phyloP scores from a whole-genome alignment of 352 stramenopile genomes.

The Saprolegnia parasitica region DNA sequence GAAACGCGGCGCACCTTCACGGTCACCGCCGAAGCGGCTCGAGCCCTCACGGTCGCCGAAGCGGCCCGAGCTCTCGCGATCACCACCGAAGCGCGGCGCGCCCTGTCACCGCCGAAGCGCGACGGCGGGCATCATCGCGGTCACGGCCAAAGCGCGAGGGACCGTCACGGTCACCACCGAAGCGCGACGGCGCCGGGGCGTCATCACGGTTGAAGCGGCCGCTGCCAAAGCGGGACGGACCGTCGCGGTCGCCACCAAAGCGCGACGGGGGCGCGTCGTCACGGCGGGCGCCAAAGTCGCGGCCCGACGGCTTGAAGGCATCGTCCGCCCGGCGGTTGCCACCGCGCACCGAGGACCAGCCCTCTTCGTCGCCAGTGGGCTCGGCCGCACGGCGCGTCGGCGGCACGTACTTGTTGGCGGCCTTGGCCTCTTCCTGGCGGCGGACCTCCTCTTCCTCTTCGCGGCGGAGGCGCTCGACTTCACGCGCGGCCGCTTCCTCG shows the following conservation, averaged over 20 bases:
- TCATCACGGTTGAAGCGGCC: slow-evolving; percentile 3
- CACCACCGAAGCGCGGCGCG: slow-evolving; percentile 20
- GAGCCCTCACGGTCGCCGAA: slow-evolving; percentile 28
- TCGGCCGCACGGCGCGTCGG: background rate
- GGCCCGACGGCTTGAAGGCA: slow-evolving; percentile 32
- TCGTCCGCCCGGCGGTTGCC: slow-evolving; percentile 11
- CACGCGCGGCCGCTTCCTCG: slow-evolving; percentile 23
- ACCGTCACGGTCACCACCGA: slow-evolving; percentile 30
- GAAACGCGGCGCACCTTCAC: slow-evolving; percentile 31
- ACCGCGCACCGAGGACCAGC: slow-evolving; percentile 21
- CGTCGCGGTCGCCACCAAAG: slow-evolving; percentile 27
- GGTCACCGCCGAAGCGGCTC: slow-evolving; percentile 31
- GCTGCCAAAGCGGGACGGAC: slow-evolving; percentile 29
- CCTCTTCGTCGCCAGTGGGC: background rate
- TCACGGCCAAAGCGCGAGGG: slow-evolving; percentile 30
- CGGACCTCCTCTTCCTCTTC: slow-evolving; percentile 44
- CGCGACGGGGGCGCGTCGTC: slow-evolving; percentile 7
- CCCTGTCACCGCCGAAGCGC: slow-evolving; percentile 33
- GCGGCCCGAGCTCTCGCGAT: slow-evolving; percentile 25
- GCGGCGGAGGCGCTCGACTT: slow-evolving; percentile 29
- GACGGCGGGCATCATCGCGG: slow-evolving; percentile 33
- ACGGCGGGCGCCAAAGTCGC: slow-evolving; percentile 31
- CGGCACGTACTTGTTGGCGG: slow-evolving; percentile 25
- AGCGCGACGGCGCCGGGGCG: slow-evolving; percentile 28
- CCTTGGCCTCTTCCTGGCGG: slow-evolving; percentile 28